phyloP scores from a whole-genome alignment of 2,329 filamentous ascomycete genomes.

The Epichloe uncinata region DNA sequence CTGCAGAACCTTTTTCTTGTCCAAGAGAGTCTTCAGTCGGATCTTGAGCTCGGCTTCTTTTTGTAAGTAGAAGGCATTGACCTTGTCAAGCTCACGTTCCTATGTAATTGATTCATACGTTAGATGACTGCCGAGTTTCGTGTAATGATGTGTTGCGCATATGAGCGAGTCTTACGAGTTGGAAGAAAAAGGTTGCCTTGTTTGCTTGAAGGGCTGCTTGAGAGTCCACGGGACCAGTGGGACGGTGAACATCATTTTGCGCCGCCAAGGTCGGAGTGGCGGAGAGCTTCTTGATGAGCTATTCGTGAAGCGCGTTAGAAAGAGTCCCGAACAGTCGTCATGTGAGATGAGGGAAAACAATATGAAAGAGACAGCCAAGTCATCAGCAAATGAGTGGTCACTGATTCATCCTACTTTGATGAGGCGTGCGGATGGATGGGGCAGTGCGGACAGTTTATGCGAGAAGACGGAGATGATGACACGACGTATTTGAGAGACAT shows the following conservation, averaged over 20 bases:
- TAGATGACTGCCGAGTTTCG: not conserved
- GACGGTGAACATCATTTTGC: constrained; percentile 49
- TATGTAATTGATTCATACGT: constrained; percentile 23
- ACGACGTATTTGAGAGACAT: not conserved
- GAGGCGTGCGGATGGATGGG: not conserved
- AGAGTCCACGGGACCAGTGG: constrained; percentile 48
- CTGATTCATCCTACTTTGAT: not conserved
- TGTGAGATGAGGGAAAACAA: not conserved
- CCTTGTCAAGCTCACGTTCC: constrained; percentile 97
- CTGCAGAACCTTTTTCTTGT: constrained; percentile 91
- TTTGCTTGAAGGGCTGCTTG: constrained; percentile 88
- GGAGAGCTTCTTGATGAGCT: constrained; percentile 98
- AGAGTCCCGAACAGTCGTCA: not conserved
- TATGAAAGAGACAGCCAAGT: not conserved
- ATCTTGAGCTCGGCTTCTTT: constrained; percentile 98
- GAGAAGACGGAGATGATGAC: not conserved
- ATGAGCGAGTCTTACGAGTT: constrained; percentile 50
- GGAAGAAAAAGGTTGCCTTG: constrained; percentile 97
- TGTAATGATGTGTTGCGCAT: not conserved
- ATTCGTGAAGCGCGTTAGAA: constrained; percentile 10
- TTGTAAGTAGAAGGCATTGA: constrained; percentile 94
- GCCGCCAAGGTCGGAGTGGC: constrained; percentile 74
- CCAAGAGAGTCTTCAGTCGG: constrained; percentile 77
- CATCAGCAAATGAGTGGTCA: not conserved
- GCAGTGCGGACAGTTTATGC: not conserved